Evolutionary conservation across 768 basidiomycete genomes (phyloP).

Genomic region (Kwoniella botswanensis): DNA sequence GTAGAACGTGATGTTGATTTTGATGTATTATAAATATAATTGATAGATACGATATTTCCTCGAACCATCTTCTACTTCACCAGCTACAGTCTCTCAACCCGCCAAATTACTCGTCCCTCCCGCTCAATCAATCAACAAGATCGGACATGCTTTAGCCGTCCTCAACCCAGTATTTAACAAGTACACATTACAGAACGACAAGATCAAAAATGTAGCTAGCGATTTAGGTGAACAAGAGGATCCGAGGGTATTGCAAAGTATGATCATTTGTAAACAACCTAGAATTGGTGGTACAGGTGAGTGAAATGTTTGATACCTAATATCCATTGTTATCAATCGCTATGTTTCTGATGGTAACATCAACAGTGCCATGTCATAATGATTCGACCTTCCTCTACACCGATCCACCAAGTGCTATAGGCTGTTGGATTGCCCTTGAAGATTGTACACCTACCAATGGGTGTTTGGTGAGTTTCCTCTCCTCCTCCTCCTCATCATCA

Average conservation of each 20-base stretch:
- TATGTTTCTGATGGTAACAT: too few relatives aligned
- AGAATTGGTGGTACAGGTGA: conserved; percentile 89
- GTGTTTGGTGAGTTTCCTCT: conserved; percentile 47
- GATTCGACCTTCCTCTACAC: conserved; percentile 89
- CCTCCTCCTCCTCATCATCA: not conserved
- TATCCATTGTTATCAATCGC: too few relatives aligned
- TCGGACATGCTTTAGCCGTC: conserved; percentile 72
- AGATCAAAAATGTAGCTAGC: conserved; percentile 70
- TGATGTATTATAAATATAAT: not conserved
- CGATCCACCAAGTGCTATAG: conserved; percentile 85
- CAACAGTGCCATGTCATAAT: conserved; percentile 84
- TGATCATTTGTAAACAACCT: conserved; percentile 95
- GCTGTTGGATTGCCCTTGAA: conserved; percentile 96
- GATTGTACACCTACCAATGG: conserved; percentile 68
- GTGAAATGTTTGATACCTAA: too few relatives aligned
- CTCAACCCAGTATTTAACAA: conserved; percentile 79
- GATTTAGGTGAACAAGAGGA: conserved; percentile 83
- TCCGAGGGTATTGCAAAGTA: conserved; percentile 85
- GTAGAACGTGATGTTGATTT: too few relatives aligned
- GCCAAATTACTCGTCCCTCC: conserved; percentile 70
- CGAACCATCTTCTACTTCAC: conserved; percentile 81
- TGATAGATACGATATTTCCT: conserved; percentile 81
- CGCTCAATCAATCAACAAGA: conserved; percentile 86
- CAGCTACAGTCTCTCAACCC: conserved; percentile 59
- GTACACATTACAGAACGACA: conserved; percentile 79